These are phyloP conservation scores for Acacia pycnantha DNA, from an alignment of 331 rosid genomes.

Conservation along the genomic window DNA sequence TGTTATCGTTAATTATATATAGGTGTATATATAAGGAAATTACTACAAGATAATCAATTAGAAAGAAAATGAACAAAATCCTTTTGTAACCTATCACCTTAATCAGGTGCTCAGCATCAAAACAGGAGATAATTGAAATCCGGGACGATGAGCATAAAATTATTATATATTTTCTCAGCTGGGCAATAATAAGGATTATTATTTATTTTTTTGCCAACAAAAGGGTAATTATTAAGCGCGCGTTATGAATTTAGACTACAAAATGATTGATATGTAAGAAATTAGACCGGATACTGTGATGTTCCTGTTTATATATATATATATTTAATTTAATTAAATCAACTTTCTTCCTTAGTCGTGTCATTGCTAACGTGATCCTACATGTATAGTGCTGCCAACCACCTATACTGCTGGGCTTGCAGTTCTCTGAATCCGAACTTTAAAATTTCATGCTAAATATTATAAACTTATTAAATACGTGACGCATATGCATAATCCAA, in stretches of 20 bases:
- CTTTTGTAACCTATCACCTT: not conserved
- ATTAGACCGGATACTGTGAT: not conserved
- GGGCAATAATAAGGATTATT: too few species aligned
- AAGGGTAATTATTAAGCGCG: not conserved
- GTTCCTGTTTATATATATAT: conserved; percentile 1
- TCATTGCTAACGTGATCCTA: conserved; percentile 29
- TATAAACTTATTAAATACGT: not conserved
- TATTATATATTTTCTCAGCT: too few species aligned
- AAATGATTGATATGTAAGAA: not conserved
- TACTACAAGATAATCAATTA: not conserved
- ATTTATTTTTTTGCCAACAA: too few species aligned
- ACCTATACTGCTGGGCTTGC: not conserved
- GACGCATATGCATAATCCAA: not conserved
- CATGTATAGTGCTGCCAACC: not conserved
- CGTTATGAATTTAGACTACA: not conserved
- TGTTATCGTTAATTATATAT: not conserved
- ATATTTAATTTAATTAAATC: conserved; percentile 2
- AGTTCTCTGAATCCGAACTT: conserved; percentile 13
- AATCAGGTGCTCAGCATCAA: not conserved
- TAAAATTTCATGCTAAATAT: not conserved
- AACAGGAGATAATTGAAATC: not conserved
- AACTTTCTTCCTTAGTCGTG: not conserved
- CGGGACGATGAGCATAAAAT: too few species aligned
- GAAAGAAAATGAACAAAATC: not conserved
- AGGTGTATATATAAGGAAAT: not conserved